Base-by-base conservation (phyloP, 2,329 filamentous ascomycete genomes). In the Aspergillus flavus region DNA sequence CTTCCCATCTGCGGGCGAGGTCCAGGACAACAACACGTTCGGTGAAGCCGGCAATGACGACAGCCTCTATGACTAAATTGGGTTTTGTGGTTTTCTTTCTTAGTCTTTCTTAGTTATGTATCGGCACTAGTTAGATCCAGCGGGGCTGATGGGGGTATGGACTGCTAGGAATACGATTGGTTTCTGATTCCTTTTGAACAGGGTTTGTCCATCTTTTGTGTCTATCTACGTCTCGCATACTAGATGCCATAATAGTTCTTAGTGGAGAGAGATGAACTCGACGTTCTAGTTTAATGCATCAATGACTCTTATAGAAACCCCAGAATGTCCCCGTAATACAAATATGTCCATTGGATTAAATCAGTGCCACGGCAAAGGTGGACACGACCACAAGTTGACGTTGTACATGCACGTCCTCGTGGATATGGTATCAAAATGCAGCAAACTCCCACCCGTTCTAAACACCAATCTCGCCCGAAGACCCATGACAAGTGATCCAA, bases 31-130 rank as follows among this genome's bases (percentile, higher is more conserved):
- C 59, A 82, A 82, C 72, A 81, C 87, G 57, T 94, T 95, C 72
- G 94, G 93, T 68, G 91, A 94, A 74, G 92, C 89, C 71, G 94
- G 93, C 73, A 94, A 96, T 79, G 94, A 98, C 77, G 94, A 97
- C 81, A 94, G 94, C 83, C 91, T 98, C 79, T 98, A 98, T 81
- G 92, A 97, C 83, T 97, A 94, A 86, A 80, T 64, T 68, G 68
- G 65, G 63, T 67, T 50, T 66, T 64, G 67, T 64, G 58, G 59
- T 63, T 58, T 65, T 43, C 61, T 72, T 61, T 64, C 66, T 62
- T 56, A 59, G 64, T 66, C 59, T 23, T 64, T 61, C 64, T 84
- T 84, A 74, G 84, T 77, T 78, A 62, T 59, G 57, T 61, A 61
- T 66, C 61, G 64, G 59, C 62, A 66, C 48, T 67, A 67, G 66